phyloP scores from a whole-genome alignment of 2,329 filamentous ascomycete species.

The Trichoderma sp. region DNA sequence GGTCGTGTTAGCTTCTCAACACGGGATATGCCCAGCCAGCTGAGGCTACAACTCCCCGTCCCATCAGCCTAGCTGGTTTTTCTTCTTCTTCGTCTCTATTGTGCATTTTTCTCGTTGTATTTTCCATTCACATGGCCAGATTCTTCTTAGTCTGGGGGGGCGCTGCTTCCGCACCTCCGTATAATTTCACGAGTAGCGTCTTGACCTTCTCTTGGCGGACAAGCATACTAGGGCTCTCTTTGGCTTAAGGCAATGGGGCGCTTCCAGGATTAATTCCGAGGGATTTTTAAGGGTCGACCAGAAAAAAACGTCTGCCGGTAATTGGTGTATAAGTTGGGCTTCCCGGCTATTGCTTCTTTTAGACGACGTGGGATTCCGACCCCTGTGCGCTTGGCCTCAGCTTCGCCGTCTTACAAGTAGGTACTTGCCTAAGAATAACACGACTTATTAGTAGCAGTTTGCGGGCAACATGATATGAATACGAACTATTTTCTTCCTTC shows the following conservation, averaged over 20 bases:
- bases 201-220: background rate
- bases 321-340: background rate
- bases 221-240: background rate
- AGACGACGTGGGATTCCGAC: background rate
- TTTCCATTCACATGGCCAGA: background rate
- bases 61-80: background rate
- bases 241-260: slow-evolving; percentile 2
- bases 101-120: background rate
- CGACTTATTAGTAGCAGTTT: background rate
- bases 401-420: background rate
- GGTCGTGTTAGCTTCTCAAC: background rate
- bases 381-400: background rate
- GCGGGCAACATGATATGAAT: background rate
- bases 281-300: background rate
- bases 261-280: background rate
- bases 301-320: background rate
- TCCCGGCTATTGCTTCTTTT: background rate
- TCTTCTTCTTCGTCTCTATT: background rate
- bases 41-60: background rate
- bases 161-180: slow-evolving; percentile 8
- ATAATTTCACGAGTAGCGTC: slow-evolving; percentile 18
- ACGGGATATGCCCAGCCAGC: background rate
- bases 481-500: background rate
- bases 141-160: background rate
- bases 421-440: background rate